Base-by-base conservation (phyloP, 768 basidiomycete genomes). In the Lactarius psammicola region DNA sequence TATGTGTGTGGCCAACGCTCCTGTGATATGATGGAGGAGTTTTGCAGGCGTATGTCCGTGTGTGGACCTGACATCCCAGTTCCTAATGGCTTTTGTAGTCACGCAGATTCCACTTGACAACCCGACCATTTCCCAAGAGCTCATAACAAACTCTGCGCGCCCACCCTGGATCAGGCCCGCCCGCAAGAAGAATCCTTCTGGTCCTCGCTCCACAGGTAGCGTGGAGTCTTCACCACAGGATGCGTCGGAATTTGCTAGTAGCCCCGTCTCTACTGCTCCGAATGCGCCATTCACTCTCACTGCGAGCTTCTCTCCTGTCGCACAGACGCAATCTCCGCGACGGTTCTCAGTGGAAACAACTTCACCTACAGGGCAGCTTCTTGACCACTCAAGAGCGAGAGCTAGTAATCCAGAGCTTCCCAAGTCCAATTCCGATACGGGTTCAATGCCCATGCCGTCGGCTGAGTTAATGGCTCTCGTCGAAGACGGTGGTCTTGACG, bases 21-120 rank as follows among this genome's bases (percentile, higher is more conserved):
- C 55, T 93, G 94, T 33, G 95, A 96, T 76, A 82, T 96, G 51
- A 89, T 97, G 84, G 94, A 96, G 73, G 95, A 96, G 75, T 95
- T 95, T 75, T 96, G 95, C 78, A 86, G 94, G 74, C 78, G 94
- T 92, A 74, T 77, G 93, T 89, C 68, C 75, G 80, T 80, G 18
- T 66, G 49, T 62, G 26, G 20, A 34, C 6, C 4, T n/a, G 60
- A 31, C 55, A 26, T 38, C 15, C 13, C 23, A 34, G 40, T 28
- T 53, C 49, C 53, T 44, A 57, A 63, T 38, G 59, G 34, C 44
- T 54, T 20, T 62, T 68, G 1, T 71, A 90, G 88, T 90, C 71
- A 93, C 92, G 3, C 88, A 91, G 73, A 94, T 95, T 68, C 93
- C 94, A 56, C 82, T 95, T 57, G 92, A 95, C 55, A 76, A 79